Conservation (phyloP, 192 early-diverging fungal genomes). For the Coemansia sp. region DNA sequence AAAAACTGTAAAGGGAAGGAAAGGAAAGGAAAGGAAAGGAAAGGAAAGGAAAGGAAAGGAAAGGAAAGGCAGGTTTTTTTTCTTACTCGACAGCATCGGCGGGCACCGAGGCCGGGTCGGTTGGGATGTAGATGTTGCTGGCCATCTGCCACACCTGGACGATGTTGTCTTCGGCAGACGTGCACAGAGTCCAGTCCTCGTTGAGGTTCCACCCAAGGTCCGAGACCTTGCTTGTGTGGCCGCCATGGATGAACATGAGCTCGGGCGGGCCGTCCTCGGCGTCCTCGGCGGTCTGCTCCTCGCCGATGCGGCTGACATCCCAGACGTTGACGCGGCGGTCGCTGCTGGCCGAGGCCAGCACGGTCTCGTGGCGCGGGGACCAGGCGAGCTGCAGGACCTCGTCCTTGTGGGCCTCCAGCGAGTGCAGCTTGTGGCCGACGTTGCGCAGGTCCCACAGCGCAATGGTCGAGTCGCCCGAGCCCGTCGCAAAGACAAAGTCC, state of each 20-base stretch:
- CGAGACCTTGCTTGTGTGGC: slow-evolving; percentile 94
- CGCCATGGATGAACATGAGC: slow-evolving; percentile 97
- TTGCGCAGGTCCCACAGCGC: slow-evolving; percentile 97
- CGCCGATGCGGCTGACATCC: slow-evolving; percentile 92
- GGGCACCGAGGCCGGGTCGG: slow-evolving; percentile 34
- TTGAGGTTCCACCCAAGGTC: slow-evolving; percentile 96
- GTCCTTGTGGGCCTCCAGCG: slow-evolving; percentile 84
- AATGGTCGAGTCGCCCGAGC: slow-evolving; percentile 90
- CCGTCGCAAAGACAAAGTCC: slow-evolving; percentile 89
- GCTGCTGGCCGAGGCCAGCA: slow-evolving; percentile 85
- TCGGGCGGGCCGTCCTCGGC: slow-evolving; percentile 98
- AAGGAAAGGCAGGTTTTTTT: neutral
- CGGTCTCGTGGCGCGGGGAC: slow-evolving; percentile 89
- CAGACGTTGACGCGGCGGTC: slow-evolving; percentile 92
- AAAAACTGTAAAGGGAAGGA: neutral
- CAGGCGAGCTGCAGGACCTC: slow-evolving; percentile 91
- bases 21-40: slow-evolving; percentile 7
- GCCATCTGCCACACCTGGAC: slow-evolving; percentile 99
- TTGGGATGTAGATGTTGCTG: slow-evolving; percentile 55
- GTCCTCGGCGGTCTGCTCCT: slow-evolving; percentile 92
- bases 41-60: too few relatives aligned
- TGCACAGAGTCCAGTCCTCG: slow-evolving; percentile 91
- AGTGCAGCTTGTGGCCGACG: slow-evolving; percentile 78
- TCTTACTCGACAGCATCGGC: slow-evolving; percentile 32
- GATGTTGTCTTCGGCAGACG: slow-evolving; percentile 95